Base-by-base conservation (phyloP, 768 basidiomycete species). In the Suillus variegatus region DNA sequence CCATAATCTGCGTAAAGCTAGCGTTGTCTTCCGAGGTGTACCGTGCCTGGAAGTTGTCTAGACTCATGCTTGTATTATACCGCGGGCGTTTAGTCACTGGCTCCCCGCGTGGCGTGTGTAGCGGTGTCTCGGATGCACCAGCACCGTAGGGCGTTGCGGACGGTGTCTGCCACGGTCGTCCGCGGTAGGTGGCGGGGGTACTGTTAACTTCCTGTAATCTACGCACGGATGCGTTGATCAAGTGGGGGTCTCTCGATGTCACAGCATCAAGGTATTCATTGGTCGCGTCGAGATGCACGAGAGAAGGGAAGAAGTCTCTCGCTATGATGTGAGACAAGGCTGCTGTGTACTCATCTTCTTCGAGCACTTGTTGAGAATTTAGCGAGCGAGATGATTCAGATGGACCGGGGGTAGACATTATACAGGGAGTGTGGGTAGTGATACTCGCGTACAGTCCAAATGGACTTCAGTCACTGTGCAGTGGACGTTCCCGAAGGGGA, bases 1-100 rank as follows among this genome's bases (percentile, higher is more conserved):
- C 88, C 63, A 99, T 79, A 65, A 99, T 96, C 67, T 93, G 84
- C 10, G 95, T 94, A 75, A 99, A 99, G 66, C 95, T 97, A 6
- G 96, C 88, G 76, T 99, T 99, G 77, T 99, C 97, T 74, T 98
- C 95, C 0, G 95, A 97, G 2, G 97, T 99, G 75, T 94, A 97
- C 51, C 85, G 85, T 0, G 93, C 87, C 75, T 99, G 97, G 75
- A 98, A 99, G 18, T 80, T 80, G 75, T 98, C 95, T 20, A 98
- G 84, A 63, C 85, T 88, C 73, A 94, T 78, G 65, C 81, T 74
- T 3, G 81, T 79, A 69, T 93, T 84, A 70, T 85, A 88, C 64
- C 85, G 85, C 40, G 82, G 72, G 64, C 88, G 83, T 78, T 94
- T 89, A 67, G 75, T 67, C 3, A 82, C 75, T 32, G 84, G 80